phyloP scores from a whole-genome alignment of 768 basidiomycete genomes.

The Cystobasidium tubakii region DNA sequence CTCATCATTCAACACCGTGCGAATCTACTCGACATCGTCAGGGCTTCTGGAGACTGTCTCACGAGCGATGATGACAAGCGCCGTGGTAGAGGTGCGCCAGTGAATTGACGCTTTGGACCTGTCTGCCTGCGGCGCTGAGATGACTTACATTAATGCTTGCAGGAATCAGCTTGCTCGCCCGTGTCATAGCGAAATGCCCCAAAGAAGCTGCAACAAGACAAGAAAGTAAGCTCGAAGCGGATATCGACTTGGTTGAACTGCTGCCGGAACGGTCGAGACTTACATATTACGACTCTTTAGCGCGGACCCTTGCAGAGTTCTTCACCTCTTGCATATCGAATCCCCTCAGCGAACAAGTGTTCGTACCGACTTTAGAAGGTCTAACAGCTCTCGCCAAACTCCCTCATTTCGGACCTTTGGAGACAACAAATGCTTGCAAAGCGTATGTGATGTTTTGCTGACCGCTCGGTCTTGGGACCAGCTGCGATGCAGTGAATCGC shows the following conservation, averaged over 20 bases:
- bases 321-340: conserved; percentile 69
- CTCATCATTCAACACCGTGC: conserved; percentile 11
- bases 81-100: conserved; percentile 65
- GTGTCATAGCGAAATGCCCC: conserved; percentile 62
- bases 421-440: conserved; percentile 59
- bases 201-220: conserved; percentile 66
- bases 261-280: too few species aligned
- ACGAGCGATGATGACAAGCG: conserved; percentile 75
- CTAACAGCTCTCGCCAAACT: conserved; percentile 62
- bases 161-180: conserved; percentile 81
- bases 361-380: conserved; percentile 74
- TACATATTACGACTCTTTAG: too few species aligned
- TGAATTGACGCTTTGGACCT: too few species aligned
- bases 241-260: too few species aligned
- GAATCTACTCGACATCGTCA: conserved; percentile 59
- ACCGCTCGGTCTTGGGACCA: too few species aligned
- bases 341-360: conserved; percentile 60
- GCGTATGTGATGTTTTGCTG: conserved; percentile 55
- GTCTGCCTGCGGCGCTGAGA: too few species aligned
- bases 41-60: conserved; percentile 76
- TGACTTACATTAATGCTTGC: background rate
- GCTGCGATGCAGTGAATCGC: background rate
- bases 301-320: conserved; percentile 73
- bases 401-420: conserved; percentile 61
- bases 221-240: conserved; percentile 60